These are phyloP conservation scores for Zygosaccharomyces bailii DNA, from an alignment of 805 yeast species.

Conservation along the genomic window DNA sequence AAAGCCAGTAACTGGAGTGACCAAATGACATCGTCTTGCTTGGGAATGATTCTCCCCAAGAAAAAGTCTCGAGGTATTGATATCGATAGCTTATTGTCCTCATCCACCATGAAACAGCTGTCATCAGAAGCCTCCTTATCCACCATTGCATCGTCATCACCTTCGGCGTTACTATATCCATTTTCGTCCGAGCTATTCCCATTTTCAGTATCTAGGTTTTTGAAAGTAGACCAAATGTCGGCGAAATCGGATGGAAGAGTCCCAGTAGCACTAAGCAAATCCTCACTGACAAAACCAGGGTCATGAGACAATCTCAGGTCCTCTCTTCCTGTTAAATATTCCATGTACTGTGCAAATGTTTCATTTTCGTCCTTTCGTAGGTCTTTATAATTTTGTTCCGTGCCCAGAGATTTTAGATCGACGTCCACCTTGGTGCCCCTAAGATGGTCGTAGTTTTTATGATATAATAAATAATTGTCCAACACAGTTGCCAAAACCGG, in stretches of 20 bases:
- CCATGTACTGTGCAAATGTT: slow-evolving; percentile 21
- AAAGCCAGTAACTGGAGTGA: slow-evolving; percentile 87
- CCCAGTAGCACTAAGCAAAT: slow-evolving; percentile 13
- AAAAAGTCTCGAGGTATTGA: slow-evolving; percentile 51
- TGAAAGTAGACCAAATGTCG: slow-evolving; percentile 23
- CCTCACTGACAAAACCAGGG: slow-evolving; percentile 13
- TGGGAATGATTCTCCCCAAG: slow-evolving; percentile 77
- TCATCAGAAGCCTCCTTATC: slow-evolving; percentile 9
- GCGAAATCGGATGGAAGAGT: slow-evolving; percentile 27
- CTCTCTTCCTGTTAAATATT: slow-evolving; percentile 21
- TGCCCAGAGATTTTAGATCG: slow-evolving; percentile 18
- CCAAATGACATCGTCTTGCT: slow-evolving; percentile 93
- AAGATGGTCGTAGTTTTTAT: slow-evolving; percentile 36
- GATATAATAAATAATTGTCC: slow-evolving; percentile 66
- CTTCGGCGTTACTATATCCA: neutral
- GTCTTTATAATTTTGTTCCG: slow-evolving; percentile 17
- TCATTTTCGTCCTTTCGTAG: slow-evolving; percentile 21
- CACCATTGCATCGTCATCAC: slow-evolving; percentile 6
- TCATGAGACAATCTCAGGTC: slow-evolving; percentile 17
- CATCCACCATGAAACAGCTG: slow-evolving; percentile 16
- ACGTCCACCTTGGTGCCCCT: slow-evolving; percentile 16
- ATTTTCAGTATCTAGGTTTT: slow-evolving; percentile 4
- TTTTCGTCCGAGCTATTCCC: slow-evolving; percentile 1
- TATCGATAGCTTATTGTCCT: slow-evolving; percentile 26
- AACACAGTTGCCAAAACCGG: slow-evolving; percentile 89